Evolutionary conservation across 2,329 filamentous ascomycete genomes (phyloP).

Genomic region (Graphilbum ipis-grandicollis): DNA sequence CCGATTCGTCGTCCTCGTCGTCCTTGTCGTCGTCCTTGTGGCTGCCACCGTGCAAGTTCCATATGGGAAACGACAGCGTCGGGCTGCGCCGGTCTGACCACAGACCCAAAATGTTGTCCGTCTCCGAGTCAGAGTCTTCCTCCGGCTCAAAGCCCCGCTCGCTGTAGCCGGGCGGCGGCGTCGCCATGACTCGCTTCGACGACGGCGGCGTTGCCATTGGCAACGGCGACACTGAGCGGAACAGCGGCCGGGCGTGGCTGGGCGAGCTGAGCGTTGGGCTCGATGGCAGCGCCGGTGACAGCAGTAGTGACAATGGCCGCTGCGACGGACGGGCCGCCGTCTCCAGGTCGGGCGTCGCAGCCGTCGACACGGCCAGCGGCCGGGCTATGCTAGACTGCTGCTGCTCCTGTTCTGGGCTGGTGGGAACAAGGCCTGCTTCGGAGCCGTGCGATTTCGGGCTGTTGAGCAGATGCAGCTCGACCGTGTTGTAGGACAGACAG

Average conservation of each 20-base stretch:
- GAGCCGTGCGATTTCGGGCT: conserved; percentile 23
- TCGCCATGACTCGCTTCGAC: conserved; percentile 2
- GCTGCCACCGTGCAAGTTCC: conserved; percentile 16
- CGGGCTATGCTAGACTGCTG: not conserved
- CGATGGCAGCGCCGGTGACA: no score
- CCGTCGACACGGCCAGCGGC: not conserved
- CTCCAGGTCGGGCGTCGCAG: not conserved
- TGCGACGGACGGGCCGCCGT: not conserved
- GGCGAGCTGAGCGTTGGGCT: not conserved
- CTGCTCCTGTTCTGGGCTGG: not conserved
- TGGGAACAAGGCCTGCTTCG: no score
- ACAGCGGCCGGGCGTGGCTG: conserved; percentile 13
- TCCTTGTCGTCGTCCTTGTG: conserved; percentile 27
- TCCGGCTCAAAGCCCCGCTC: conserved; percentile 11
- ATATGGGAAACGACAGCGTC: conserved; percentile 5
- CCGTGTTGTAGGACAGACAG: conserved; percentile 54
- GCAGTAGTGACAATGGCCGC: not conserved
- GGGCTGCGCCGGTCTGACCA: conserved; percentile 26
- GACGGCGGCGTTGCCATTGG: conserved; percentile 5
- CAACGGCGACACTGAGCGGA: conserved; percentile 22
- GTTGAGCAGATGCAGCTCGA: conserved; percentile 37
- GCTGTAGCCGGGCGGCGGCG: conserved; percentile 7
- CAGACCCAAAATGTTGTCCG: conserved; percentile 39
- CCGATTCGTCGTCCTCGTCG: conserved; percentile 24
- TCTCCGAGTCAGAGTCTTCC: conserved; percentile 24